These are phyloP conservation scores for Fusarium compactum DNA, from an alignment of 2,329 filamentous ascomycete species.

Conservation along the genomic window DNA sequence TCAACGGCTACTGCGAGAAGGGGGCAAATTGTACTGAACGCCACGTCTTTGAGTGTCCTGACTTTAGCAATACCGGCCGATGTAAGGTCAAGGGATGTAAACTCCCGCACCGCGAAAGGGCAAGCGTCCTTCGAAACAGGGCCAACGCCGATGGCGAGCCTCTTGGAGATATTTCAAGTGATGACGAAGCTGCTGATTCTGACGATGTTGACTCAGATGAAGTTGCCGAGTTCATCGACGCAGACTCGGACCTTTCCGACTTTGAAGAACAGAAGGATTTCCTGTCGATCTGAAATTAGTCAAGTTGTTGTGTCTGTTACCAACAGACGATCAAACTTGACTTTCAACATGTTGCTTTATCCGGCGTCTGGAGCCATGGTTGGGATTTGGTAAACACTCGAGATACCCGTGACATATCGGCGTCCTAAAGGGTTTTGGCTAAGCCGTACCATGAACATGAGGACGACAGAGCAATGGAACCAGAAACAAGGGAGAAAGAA, in stretches of 20 bases:
- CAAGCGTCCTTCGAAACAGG: constrained; percentile 80
- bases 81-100: constrained; percentile 87
- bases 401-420: constrained; percentile 41
- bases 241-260: constrained; percentile 66
- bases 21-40: constrained; percentile 82
- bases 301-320: constrained; percentile 8
- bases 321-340: constrained; percentile 4
- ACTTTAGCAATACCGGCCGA: constrained; percentile 89
- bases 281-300: constrained; percentile 57
- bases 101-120: constrained; percentile 87
- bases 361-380: constrained; percentile 37
- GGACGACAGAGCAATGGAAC: constrained; percentile 22
- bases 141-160: constrained; percentile 67
- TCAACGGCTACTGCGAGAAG: constrained; percentile 88
- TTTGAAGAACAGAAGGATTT: constrained; percentile 71
- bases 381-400: constrained; percentile 34
- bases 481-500: constrained; percentile 30
- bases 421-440: constrained; percentile 21
- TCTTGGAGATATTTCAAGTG: constrained; percentile 80
- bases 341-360: constrained; percentile 32
- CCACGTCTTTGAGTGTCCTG: constrained; percentile 93
- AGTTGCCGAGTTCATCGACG: constrained; percentile 73
- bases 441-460: constrained; percentile 20
- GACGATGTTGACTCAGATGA: constrained; percentile 85
- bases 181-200: constrained; percentile 77